Evolutionary conservation across 441 rosid genomes (phyloP).

Genomic region (Omphalea diandra): DNA sequence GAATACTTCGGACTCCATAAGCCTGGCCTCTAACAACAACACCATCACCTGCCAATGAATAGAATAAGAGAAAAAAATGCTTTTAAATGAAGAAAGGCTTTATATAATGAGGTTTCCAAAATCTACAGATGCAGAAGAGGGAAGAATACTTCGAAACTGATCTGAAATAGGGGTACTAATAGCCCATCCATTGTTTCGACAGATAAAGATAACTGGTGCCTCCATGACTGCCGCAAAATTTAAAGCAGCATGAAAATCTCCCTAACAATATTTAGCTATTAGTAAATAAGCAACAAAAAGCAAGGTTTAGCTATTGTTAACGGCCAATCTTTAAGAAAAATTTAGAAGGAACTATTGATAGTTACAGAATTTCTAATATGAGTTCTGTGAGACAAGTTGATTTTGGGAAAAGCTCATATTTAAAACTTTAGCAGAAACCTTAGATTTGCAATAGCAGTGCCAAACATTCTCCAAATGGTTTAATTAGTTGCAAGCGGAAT

Average conservation of each 20-base stretch:
- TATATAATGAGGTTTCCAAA: background rate
- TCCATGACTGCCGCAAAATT: slow-evolving; percentile 89
- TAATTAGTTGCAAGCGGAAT: background rate
- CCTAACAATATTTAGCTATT: slow-evolving; percentile 44
- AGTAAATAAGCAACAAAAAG: slow-evolving; percentile 18
- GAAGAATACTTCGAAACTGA: slow-evolving; percentile 76
- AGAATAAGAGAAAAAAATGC: background rate
- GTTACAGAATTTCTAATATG: too few species aligned
- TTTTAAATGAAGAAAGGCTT: background rate
- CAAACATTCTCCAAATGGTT: background rate
- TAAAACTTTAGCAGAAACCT: too few species aligned
- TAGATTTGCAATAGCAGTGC: too few species aligned
- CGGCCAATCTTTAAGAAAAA: too few species aligned
- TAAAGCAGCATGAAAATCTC: slow-evolving; percentile 90
- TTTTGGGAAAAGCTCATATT: too few species aligned
- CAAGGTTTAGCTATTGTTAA: too few species aligned
- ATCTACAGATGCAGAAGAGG: slow-evolving; percentile 14
- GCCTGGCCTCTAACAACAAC: slow-evolving; percentile 76
- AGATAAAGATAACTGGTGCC: slow-evolving; percentile 80
- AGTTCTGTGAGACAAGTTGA: too few species aligned
- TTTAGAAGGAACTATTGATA: too few species aligned
- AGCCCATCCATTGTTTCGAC: slow-evolving; percentile 97
- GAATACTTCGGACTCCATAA: slow-evolving; percentile 80
- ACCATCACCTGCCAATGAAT: slow-evolving; percentile 70
- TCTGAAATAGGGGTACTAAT: slow-evolving; percentile 86